Evolutionary conservation across 805 yeast species (phyloP).

Genomic region (Teunomyces tritomae): DNA sequence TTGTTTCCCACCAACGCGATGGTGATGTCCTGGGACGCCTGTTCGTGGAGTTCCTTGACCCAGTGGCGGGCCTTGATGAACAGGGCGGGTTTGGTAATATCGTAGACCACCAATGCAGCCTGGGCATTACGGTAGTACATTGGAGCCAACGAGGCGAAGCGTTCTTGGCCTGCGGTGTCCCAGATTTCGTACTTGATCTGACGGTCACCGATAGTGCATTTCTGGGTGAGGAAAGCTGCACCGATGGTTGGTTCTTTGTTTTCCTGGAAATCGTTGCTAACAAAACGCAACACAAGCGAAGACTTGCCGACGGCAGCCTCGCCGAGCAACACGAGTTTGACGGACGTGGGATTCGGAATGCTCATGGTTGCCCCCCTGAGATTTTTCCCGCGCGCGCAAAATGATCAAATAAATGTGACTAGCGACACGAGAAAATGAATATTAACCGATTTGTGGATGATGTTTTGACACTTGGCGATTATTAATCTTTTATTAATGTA

Average conservation of each 20-base stretch:
- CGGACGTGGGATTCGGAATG: constrained; percentile 52
- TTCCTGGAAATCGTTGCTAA: constrained; percentile 92
- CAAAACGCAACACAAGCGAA: constrained; percentile 87
- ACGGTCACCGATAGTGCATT: constrained; percentile 81
- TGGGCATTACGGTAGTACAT: constrained; percentile 97
- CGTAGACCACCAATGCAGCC: constrained; percentile 94
- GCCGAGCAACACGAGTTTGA: constrained; percentile 87
- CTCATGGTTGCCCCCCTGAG: constrained; percentile 14
- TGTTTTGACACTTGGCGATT: too few species aligned
- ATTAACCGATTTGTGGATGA: too few species aligned
- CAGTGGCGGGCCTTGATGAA: constrained; percentile 94
- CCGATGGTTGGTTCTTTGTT: constrained; percentile 98
- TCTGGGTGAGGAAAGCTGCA: constrained; percentile 93
- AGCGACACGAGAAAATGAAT: too few species aligned
- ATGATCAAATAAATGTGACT: too few species aligned
- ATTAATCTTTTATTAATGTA: too few species aligned
- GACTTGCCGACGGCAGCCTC: constrained; percentile 99
- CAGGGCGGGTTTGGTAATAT: constrained; percentile 90
- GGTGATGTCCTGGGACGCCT: constrained; percentile 86
- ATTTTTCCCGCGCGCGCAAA: neutral
- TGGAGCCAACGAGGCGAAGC: constrained; percentile 94
- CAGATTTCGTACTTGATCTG: constrained; percentile 91
- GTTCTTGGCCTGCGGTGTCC: constrained; percentile 98
- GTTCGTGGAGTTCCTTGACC: constrained; percentile 95
- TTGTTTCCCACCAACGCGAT: constrained; percentile 95